These are phyloP conservation scores for Trifolium subterraneum DNA, from an alignment of 306 rosid genomes.

Conservation along the genomic window DNA sequence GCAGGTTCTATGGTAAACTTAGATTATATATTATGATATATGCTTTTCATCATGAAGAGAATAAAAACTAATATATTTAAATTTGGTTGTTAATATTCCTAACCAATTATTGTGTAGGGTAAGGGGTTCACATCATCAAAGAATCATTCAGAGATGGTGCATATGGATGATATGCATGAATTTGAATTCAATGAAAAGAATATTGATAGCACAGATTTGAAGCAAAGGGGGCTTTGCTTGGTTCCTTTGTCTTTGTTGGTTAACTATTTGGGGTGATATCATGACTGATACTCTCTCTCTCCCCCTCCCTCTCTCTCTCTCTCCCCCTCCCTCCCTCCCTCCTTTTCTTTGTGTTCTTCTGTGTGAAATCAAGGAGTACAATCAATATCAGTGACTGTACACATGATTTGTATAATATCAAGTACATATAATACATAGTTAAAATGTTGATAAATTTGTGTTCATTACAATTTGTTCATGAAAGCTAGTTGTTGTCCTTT, in stretches of 20 bases:
- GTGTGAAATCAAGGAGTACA: constrained; percentile 33
- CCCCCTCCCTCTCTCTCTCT: constrained; percentile 15
- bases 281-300: constrained; percentile 26
- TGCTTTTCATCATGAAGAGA: constrained; percentile 27
- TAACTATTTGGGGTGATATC: constrained; percentile 59
- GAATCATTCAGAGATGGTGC: constrained; percentile 53
- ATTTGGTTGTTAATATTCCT: constrained; percentile 30
- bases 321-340: constrained; percentile 17
- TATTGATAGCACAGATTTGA: constrained; percentile 58
- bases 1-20: constrained; percentile 63
- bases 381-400: constrained; percentile 22
- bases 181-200: constrained; percentile 42
- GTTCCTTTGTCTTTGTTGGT: constrained; percentile 79
- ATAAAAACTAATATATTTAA: constrained; percentile 9
- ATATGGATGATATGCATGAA: constrained; percentile 44
- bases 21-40: background rate
- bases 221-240: constrained; percentile 76
- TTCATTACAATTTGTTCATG: constrained; percentile 10
- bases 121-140: constrained; percentile 46
- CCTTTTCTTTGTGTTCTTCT: constrained; percentile 34
- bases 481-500: background rate
- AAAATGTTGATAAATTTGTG: constrained; percentile 25
- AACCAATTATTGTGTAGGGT: constrained; percentile 53
- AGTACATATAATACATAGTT: constrained; percentile 4
- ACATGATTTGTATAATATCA: constrained; percentile 7